A percentile compares a stretch with the other conserved stretches of the same genome.
These are phyloP conservation scores for Clitoria ternatea DNA, from an alignment of 306 rosid genomes.

Conservation along the genomic window DNA sequence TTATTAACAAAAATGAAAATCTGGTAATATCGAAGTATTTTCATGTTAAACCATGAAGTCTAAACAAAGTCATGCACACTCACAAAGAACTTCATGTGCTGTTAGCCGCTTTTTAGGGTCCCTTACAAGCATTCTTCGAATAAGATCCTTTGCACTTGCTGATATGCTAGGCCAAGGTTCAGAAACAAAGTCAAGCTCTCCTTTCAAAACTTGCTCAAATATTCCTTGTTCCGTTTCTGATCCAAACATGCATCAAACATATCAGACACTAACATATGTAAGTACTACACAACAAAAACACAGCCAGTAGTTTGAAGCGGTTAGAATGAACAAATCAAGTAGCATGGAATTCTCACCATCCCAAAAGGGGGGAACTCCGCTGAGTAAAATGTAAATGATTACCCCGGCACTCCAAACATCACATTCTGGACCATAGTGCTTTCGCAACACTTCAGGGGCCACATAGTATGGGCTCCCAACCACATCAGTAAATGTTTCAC, in stretches of 20 bases:
- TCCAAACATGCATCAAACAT: conserved; percentile 24
- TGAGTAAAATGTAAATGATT: conserved; percentile 77
- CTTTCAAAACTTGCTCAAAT: conserved; percentile 94
- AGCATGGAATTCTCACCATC: conserved; percentile 63
- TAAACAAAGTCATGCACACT: conserved; percentile 38
- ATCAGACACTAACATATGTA: conserved; percentile 1
- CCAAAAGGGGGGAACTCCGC: conserved; percentile 99
- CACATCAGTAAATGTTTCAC: conserved; percentile 83
- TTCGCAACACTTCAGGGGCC: conserved; percentile 92
- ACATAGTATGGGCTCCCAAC: conserved; percentile 99
- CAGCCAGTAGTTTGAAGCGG: neutral
- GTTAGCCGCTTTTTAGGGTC: conserved; percentile 83
- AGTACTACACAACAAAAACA: neutral
- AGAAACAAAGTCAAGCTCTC: conserved; percentile 83
- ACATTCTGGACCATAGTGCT: conserved; percentile 82
- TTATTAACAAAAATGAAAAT: too few relatives aligned
- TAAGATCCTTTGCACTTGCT: conserved; percentile 83
- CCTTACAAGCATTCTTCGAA: conserved; percentile 79
- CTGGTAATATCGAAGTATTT: too few relatives aligned
- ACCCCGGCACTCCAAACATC: conserved; percentile 99
- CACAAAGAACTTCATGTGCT: conserved; percentile 95
- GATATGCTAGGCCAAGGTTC: conserved; percentile 99
- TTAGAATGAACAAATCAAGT: conserved; percentile 5
- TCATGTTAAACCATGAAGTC: conserved; percentile 8
- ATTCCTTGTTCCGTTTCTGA: conserved; percentile 94